A percentile compares a stretch with the other conserved stretches of the same genome.
phyloP scores from a whole-genome alignment of 2,329 filamentous ascomycete species.

The Fusarium subglutinans region DNA sequence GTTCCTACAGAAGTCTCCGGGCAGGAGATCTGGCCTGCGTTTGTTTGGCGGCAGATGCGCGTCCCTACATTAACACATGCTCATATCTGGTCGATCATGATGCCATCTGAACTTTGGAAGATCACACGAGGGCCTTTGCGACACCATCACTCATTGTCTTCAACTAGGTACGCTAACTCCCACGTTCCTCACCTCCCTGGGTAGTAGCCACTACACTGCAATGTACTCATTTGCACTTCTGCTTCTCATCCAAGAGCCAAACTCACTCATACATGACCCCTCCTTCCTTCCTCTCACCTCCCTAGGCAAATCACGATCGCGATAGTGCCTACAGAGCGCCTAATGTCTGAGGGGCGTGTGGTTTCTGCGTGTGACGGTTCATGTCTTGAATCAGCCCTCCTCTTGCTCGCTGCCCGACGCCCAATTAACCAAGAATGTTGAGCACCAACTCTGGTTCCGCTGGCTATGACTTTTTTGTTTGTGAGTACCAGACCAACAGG shows the following conservation, averaged over 20 bases:
- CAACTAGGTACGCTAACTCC: not conserved
- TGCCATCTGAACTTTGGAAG: slow-evolving; percentile 26
- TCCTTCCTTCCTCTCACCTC: slow-evolving; percentile 1
- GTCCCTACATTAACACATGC: slow-evolving; percentile 32
- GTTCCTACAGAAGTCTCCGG: slow-evolving; percentile 35
- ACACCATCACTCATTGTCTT: slow-evolving; percentile 21
- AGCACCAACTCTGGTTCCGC: slow-evolving; percentile 12
- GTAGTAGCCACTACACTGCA: not conserved
- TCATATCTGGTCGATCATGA: slow-evolving; percentile 27
- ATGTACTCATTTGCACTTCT: slow-evolving; percentile 3
- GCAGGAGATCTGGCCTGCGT: slow-evolving; percentile 31
- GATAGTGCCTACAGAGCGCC: slow-evolving; percentile 6
- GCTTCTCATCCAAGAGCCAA: slow-evolving; percentile 7
- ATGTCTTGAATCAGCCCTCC: slow-evolving; percentile 40
- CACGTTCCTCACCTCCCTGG: not conserved
- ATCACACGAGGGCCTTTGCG: slow-evolving; percentile 25
- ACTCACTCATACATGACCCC: slow-evolving; percentile 16
- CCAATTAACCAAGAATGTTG: slow-evolving; percentile 33
- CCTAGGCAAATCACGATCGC: slow-evolving; percentile 17
- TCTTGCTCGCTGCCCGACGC: slow-evolving; percentile 38
- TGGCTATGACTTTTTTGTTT: slow-evolving; percentile 7
- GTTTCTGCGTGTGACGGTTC: slow-evolving; percentile 34
- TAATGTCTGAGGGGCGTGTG: slow-evolving; percentile 32
- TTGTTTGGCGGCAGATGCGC: slow-evolving; percentile 41
- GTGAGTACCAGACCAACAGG: not conserved